Conservation (phyloP, 495 filamentous ascomycete species). For the Aspergillus panamensis region DNA sequence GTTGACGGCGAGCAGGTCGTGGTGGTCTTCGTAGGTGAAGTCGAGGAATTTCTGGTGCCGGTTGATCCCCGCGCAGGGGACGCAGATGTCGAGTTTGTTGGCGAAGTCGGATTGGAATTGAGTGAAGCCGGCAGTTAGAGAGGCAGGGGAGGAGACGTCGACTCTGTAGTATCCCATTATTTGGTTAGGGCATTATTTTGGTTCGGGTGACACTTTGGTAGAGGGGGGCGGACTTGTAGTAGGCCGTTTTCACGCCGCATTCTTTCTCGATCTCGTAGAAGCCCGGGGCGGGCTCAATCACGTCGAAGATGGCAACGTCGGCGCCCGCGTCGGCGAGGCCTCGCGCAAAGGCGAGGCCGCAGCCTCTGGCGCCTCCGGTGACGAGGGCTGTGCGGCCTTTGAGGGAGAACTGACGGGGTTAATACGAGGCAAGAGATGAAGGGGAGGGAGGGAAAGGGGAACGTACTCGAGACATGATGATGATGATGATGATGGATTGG, state of each 20-base stretch:
- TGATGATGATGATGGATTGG: no score
- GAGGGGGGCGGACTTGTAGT: constrained; percentile 52
- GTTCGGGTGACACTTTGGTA: constrained; percentile 27
- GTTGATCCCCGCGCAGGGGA: constrained; percentile 42
- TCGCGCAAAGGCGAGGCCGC: constrained; percentile 72
- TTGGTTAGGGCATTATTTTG: neutral
- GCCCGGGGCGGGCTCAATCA: constrained; percentile 28
- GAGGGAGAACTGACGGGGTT: constrained; percentile 34
- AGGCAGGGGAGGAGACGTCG: constrained; percentile 52
- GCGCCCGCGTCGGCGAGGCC: constrained; percentile 82
- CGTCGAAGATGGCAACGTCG: constrained; percentile 66
- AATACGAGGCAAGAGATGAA: neutral
- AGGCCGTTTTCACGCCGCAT: constrained; percentile 34
- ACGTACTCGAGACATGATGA: constrained; percentile 22
- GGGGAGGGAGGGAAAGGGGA: neutral
- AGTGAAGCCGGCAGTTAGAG: constrained; percentile 56
- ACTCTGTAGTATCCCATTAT: constrained; percentile 46
- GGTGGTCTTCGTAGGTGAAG: constrained; percentile 41
- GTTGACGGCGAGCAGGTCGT: constrained; percentile 38
- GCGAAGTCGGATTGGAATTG: constrained; percentile 38
- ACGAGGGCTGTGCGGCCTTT: constrained; percentile 68
- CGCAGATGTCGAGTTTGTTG: constrained; percentile 40
- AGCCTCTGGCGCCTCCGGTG: constrained; percentile 79
- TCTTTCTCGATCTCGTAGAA: constrained; percentile 34
- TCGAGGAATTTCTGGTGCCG: constrained; percentile 38